phyloP scores from a whole-genome alignment of 345 rosid genomes.

The Kernera saxatilis region DNA sequence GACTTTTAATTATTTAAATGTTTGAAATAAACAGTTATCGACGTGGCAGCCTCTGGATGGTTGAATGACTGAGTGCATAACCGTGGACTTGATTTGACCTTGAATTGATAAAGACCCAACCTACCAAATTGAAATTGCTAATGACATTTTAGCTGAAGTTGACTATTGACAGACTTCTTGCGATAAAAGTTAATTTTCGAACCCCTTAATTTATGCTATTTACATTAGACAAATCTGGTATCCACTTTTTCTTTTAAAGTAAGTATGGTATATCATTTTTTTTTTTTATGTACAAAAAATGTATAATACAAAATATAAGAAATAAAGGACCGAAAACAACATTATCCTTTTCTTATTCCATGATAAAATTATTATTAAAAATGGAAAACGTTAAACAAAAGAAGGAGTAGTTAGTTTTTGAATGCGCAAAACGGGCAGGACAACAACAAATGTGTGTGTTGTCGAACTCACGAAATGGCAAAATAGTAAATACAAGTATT shows the following conservation, averaged over 20 bases:
- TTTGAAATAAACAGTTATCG: neutral
- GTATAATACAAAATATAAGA: no score
- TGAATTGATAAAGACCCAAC: neutral
- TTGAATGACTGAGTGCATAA: neutral
- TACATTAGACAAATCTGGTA: no score
- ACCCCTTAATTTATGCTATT: no score
- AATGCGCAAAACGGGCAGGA: slow-evolving; percentile 7
- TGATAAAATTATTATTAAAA: no score
- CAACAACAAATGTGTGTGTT: neutral
- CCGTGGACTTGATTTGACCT: neutral
- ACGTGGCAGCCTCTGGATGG: neutral
- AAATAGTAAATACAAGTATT: neutral
- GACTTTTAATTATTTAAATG: neutral
- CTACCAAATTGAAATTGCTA: neutral
- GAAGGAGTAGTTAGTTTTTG: neutral
- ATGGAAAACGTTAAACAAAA: neutral
- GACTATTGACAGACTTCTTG: no score
- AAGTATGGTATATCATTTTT: no score
- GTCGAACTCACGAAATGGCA: neutral
- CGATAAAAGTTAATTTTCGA: no score
- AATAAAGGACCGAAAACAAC: no score
- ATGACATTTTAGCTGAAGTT: neutral
- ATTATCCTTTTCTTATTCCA: no score
- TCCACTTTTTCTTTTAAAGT: no score
- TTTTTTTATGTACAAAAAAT: no score